Evolutionary conservation across 2,329 filamentous ascomycete genomes (phyloP), one percentile per base, ranked within the genome.

Genomic region (Gliomastix tumulicola): DNA sequence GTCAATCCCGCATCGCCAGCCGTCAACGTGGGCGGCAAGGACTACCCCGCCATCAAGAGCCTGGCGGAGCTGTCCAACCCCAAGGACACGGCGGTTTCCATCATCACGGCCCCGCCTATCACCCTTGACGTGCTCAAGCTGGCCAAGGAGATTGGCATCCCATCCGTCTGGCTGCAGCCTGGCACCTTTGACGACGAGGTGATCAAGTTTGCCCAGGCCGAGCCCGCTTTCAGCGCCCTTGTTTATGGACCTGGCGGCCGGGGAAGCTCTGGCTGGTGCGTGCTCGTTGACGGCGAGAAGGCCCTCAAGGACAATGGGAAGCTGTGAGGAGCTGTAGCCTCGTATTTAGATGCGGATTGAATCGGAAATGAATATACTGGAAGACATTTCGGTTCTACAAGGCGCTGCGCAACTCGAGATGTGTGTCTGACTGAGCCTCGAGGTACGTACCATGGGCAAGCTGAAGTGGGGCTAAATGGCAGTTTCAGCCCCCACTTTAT

Each of bases 131-230:
- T 94, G 7, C 66, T 97, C 28, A 69, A 79, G 43, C 84, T 94
- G 58, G 92, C 90, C 1, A 84, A 81, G 58, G 67, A 74, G 38
- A 68, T 84, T 10, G 82, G 88, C 4, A 65, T 94, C 31, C 72
- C 76, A 15, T 74, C 85, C 19, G 80, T 95, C 6, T 95, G 87
- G 84, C 65, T 97, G 46, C 92, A 97, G 63, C 92, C 92, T 0
- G 92, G 90, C 2, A 89, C 79, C 13, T 97, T 84, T 54, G 80
- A 95, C 55, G 76, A 84, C 35, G 76, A 79, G 40, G 83, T 88
- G 17, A 55, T 95, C 43, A 65, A 72, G 28, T 88, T 76, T 57
- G 88, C 86, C 4, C 66, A 71, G 17, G 59, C 53, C 41, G 65
- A 83, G 45, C 65, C 60, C 6, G 63, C 62, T 15, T 95, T 92